Base-by-base conservation (phyloP, 306 rosid species). In the Hylodesmum podocarpum region DNA sequence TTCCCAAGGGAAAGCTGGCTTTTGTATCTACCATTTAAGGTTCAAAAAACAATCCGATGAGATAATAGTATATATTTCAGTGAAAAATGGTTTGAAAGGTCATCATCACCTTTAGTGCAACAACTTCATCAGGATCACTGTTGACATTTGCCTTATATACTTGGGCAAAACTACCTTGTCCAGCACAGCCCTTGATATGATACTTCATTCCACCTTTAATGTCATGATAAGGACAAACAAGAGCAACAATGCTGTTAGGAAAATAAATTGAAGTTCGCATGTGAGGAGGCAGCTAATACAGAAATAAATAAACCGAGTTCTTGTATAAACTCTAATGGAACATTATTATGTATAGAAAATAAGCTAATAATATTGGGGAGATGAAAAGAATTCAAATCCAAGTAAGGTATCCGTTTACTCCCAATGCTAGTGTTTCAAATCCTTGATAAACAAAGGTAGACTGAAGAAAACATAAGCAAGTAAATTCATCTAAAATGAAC, bases 1-100 rank as follows among this genome's bases (percentile, higher is more conserved):
- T 80, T 90, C 98, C 98, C 97, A 95, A 62, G 92, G 80, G 87
- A 86, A 95, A 84, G 96, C 83, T 65, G 98, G 98, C 79, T 83
- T 92, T 85, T 92, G 98, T 78, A 95, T 86, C 97, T 92, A 89
- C 49, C 77, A 82, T 64, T 28, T 71, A 31, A 72, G 49, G 54
- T 79, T 70, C 19, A 86, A 70, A 74, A 72, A 46, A 34, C 65
- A 49, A 72, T 66, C 70, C 47, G 69, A 71, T 78, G 62, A 83
- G 69, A 61, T 18, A 31, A 25, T 34, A 31, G 12, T 40, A 58
- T 62, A 9, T 37, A 54, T 37, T 49, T 75, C 13, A 34, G 62
- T 22, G 57, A 25, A 25, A 62, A 73, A 66, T 4, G 0, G 67
- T 71, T 36, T 68, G 53, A 29, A 58, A 68, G 11, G 50, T 39